Base-by-base conservation (phyloP, 2,329 filamentous ascomycete species). In the Colletotrichum sansevieriae region DNA sequence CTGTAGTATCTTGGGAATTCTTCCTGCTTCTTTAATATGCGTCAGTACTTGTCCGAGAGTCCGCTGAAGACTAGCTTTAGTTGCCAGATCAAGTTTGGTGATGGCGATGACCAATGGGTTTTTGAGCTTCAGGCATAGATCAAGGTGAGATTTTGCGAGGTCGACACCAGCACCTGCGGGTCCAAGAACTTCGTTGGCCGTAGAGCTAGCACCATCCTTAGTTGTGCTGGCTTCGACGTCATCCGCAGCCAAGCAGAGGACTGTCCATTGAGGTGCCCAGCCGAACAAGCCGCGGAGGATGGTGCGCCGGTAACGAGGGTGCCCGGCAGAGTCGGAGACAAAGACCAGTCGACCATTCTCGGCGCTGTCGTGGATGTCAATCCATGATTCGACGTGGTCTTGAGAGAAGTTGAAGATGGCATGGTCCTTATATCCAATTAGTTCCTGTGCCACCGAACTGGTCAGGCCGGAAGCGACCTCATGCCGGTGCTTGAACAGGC, bases 201-300 rank as follows among this genome's bases (percentile, higher is more conserved):
- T 82, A 18, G 85, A 80, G 0, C 84, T 86, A 64, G 83, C 82
- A 7, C 81, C 82, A 33, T 77, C 74, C 49, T 52, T 70, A 58
- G 39, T 61, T 52, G 64, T 61, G 61, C 62, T 73, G 52, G 77
- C 74, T 12, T 91, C 88, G 11, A 86, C 84, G 71, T 92, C 91
- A 75, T 96, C 92, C 41, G 93, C 94, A 54, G 94, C 90, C 70
- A 98, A 89, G 73, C 97, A 98, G 2, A 98, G 85, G 22, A 97
- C 79, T 1, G 93, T 94, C 91, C 96, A 99, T 77, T 98, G 94
- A 9, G 96, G 96, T 43, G 93, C 92, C 95, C 96, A 98, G 52
- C 95, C 96, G 71, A 99, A 87, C n/a, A 99, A 84, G 0, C 95
- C 94, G 68, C 95, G 89, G 61, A 98, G 84, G 2, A 94, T 95